Conservation (phyloP, 2,329 filamentous ascomycete genomes). For the Raffaelea albimanens region DNA sequence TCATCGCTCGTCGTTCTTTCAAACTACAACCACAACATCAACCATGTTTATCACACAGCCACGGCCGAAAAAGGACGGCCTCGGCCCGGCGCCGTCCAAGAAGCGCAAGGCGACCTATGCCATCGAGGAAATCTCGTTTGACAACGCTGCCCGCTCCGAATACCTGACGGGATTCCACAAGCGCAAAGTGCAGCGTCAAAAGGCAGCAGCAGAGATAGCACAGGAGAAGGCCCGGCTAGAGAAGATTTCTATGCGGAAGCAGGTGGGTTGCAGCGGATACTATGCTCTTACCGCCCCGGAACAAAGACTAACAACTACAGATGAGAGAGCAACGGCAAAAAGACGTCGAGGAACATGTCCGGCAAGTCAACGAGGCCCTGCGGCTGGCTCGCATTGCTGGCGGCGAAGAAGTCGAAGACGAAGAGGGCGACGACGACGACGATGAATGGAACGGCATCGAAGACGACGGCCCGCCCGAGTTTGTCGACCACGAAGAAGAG, state of each 20-base stretch:
- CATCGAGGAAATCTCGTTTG: constrained; percentile 78
- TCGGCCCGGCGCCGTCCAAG: constrained; percentile 39
- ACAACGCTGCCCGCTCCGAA: constrained; percentile 67
- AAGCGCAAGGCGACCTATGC: constrained; percentile 51
- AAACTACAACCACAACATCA: not conserved
- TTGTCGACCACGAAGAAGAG: constrained; percentile 76
- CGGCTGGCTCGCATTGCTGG: constrained; percentile 46
- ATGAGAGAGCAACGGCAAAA: constrained; percentile 72
- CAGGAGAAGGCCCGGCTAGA: constrained; percentile 70
- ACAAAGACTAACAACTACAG: constrained; percentile 32
- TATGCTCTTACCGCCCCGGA: not conserved
- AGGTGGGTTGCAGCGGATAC: too few relatives aligned
- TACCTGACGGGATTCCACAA: constrained; percentile 96
- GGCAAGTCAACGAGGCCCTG: constrained; percentile 63
- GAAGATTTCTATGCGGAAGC: constrained; percentile 55
- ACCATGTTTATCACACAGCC: constrained; percentile 43
- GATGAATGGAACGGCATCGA: constrained; percentile 59
- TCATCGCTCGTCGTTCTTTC: not conserved
- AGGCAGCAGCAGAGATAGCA: constrained; percentile 75
- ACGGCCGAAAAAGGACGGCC: constrained; percentile 44
- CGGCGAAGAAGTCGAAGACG: constrained; percentile 31
- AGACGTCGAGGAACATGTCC: constrained; percentile 74
- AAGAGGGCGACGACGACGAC: constrained; percentile 37
- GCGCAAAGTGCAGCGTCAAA: constrained; percentile 77
- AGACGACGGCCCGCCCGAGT: constrained; percentile 33